phyloP scores from a whole-genome alignment of 1,284 basidiomycete genomes.

The Irpex lacteus region DNA sequence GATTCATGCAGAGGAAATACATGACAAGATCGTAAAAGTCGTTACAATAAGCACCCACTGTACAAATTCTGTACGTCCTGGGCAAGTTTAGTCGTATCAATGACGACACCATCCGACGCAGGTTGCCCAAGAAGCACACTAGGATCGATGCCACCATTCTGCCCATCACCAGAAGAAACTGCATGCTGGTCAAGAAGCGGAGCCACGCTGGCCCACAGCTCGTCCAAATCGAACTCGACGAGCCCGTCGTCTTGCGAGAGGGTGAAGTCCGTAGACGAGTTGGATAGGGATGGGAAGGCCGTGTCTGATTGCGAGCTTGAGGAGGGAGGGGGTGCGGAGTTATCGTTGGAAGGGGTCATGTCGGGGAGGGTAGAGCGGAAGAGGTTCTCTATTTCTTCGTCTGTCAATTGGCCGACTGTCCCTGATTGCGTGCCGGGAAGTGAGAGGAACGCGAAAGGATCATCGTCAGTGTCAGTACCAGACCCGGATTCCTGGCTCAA shows the following conservation, averaged over 20 bases:
- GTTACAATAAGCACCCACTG: slow-evolving; percentile 20
- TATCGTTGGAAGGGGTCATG: neutral
- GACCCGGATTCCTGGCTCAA: neutral
- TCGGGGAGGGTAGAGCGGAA: neutral
- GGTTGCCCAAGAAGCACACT: neutral
- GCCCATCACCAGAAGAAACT: slow-evolving; percentile 1
- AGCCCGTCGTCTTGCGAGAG: slow-evolving; percentile 6
- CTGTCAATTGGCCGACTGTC: neutral
- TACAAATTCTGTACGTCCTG: slow-evolving; percentile 19
- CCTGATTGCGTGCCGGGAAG: neutral
- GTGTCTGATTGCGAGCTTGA: neutral
- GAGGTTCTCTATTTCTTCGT: slow-evolving; percentile 6
- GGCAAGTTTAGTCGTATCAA: slow-evolving; percentile 17
- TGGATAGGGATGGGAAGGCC: neutral
- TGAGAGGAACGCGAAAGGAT: slow-evolving; percentile 7
- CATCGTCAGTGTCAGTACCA: neutral
- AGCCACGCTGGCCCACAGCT: slow-evolving; percentile 26
- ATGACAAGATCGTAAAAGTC: neutral
- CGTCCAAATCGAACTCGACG: slow-evolving; percentile 21
- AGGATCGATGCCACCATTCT: neutral
- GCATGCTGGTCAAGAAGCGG: slow-evolving; percentile 22
- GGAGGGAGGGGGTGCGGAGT: neutral
- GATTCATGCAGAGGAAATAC: neutral
- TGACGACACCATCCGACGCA: neutral
- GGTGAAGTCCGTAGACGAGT: neutral